A percentile compares a stretch with the other conserved stretches of the same genome.
Conservation (phyloP, 768 basidiomycete genomes). For the Lactifluus subvellereus region DNA sequence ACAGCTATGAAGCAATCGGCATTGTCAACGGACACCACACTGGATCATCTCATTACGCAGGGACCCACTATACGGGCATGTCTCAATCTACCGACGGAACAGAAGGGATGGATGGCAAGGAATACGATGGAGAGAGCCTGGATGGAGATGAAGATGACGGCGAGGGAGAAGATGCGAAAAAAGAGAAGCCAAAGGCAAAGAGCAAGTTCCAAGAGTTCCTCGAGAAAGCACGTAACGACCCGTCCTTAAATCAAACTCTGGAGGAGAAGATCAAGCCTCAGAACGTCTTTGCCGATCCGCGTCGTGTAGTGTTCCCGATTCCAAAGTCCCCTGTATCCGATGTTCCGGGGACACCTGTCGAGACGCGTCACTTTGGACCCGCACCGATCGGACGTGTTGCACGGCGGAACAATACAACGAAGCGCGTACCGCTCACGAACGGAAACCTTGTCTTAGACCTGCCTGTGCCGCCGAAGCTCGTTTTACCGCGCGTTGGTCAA, state of each 20-base stretch:
- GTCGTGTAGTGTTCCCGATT: constrained; percentile 12
- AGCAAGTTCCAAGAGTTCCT: constrained; percentile 17
- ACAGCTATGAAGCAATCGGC: constrained; percentile 57
- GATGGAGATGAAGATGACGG: constrained; percentile 20
- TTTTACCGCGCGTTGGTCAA: constrained; percentile 64
- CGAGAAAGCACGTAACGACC: constrained; percentile 4
- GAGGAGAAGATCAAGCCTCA: constrained; percentile 22
- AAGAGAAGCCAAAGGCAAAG: constrained; percentile 12
- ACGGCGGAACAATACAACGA: constrained; percentile 67
- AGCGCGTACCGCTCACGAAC: constrained; percentile 76
- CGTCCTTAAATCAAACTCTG: constrained; percentile 35
- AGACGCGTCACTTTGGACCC: constrained; percentile 83
- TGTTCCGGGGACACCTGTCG: constrained; percentile 41
- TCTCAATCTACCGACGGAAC: constrained; percentile 6
- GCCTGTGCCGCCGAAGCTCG: constrained; percentile 76
- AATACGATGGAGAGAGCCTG: not conserved
- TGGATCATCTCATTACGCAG: constrained; percentile 24
- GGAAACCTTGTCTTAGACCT: constrained; percentile 87
- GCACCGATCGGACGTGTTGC: constrained; percentile 75
- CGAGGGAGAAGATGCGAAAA: constrained; percentile 26
- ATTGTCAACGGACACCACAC: constrained; percentile 54
- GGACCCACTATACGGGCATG: constrained; percentile 7
- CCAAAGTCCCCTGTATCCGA: constrained; percentile 34
- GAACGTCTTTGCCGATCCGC: constrained; percentile 21
- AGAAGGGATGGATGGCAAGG: not conserved